Base-by-base conservation (phyloP, 805 yeast genomes). In the Ogataea zsoltii region DNA sequence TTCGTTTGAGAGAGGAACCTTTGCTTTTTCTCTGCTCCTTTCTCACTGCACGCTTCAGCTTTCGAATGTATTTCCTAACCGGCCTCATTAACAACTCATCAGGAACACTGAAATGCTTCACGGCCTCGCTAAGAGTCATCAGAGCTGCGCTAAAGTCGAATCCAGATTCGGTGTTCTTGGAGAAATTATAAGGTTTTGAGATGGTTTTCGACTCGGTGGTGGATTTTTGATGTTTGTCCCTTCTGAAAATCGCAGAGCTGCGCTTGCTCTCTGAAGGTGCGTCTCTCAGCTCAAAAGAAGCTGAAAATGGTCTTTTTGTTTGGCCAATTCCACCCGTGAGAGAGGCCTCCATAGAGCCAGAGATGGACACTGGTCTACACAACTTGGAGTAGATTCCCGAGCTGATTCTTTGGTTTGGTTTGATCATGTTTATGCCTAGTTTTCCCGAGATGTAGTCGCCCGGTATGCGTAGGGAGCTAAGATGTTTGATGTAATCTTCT, bases 391-490 rank as follows among this genome's bases (percentile, higher is more conserved):
- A 45, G 35, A 46, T 53, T 10, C 62, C 53, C 2, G 62, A 60
- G 3, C 64, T 62, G 17, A 51, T 33, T 36, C 47, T 47, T 34
- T 31, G 36, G 19, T 38, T 34, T 11, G 54, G 37, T 37, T 59
- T 53, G 3, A 59, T 38, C 47, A 45, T 49, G 19, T 25, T 32
- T 10, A 50, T 53, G 11, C 64, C 64, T 33, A 56, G 30, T 21
- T 49, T 45, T 10, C 66, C 66, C 19, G 50, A 41, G 3, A 63
- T 17, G 45, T 61, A 61, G 42, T 61, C 64, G 7, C 62, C 61
- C 14, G 16, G 12, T 10, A 51, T 17, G 5, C 45, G 19, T 4
- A 52, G 34, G 1, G 50, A 48, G n/a, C 59, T 53, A 21, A 62
- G 43, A 38, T 53, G 56, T 19, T 44, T 41, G 21, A 54, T n/a